Percentiles rank a stretch among this genome's conserved stretches.
phyloP scores from a whole-genome alignment of 2,329 filamentous ascomycete species.

The Colletotrichum sp. region DNA sequence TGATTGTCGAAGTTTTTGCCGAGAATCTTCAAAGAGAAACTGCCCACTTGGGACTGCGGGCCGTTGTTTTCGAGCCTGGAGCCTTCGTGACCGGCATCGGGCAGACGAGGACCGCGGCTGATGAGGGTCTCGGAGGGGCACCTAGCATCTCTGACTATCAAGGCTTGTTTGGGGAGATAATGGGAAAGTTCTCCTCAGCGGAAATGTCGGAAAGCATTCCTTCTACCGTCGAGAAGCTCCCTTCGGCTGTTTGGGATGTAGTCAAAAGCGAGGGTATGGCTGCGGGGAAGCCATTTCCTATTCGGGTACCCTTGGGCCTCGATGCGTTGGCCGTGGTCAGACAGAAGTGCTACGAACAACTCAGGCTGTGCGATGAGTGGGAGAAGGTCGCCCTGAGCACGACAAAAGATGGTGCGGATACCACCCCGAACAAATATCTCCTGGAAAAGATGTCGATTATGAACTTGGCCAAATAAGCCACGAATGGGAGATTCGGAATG shows the following conservation, averaged over 20 bases:
- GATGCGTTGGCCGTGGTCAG: constrained; percentile 30
- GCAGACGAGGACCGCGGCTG: constrained; percentile 25
- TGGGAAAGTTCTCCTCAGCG: constrained; percentile 24
- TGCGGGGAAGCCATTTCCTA: constrained; percentile 26
- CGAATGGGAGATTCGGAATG: neutral
- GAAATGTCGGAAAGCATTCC: constrained; percentile 28
- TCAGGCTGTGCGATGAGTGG: neutral
- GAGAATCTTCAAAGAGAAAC: neutral
- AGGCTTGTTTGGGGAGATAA: constrained; percentile 23
- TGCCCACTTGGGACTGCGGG: neutral
- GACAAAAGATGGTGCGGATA: neutral
- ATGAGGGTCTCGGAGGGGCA: constrained; percentile 11
- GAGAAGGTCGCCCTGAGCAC: neutral
- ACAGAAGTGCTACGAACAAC: constrained; percentile 26
- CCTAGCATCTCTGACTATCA: constrained; percentile 24
- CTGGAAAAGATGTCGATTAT: neutral
- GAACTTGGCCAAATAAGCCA: neutral
- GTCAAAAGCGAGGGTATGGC: constrained; percentile 31
- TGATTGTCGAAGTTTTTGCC: neutral
- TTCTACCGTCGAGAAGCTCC: constrained; percentile 28
- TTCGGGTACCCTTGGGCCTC: constrained; percentile 33
- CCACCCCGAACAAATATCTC: neutral
- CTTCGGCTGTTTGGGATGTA: constrained; percentile 29
- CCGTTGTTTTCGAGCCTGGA: constrained; percentile 2
- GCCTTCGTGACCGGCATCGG: constrained; percentile 5